Base-by-base conservation (phyloP, 306 rosid species). In the Cicer cuneatum region DNA sequence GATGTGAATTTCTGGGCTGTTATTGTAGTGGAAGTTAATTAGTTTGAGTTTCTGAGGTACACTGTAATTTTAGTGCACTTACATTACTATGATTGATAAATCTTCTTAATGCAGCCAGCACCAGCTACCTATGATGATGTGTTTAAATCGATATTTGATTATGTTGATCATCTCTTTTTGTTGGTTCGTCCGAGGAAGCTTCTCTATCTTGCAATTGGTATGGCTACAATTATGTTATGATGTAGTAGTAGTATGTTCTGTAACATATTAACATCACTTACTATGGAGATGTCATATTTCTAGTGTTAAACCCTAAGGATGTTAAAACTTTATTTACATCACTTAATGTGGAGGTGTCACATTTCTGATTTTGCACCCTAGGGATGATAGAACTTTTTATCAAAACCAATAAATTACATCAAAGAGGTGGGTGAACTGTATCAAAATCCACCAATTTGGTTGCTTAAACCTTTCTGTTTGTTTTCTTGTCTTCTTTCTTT, bases 161-260 rank as follows among this genome's bases (percentile, higher is more conserved):
- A 94, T 79, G 81, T 90, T 63, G 98, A 94, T 53, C 97, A 94
- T 87, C 84, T 94, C 21, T 90, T 88, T 85, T 70, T 86, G 21
- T 80, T 94, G 88, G 96, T 94, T 85, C 94, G 98, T 38, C 98
- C 98, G 4, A 88, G 98, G 86, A 94, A 86, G 89, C 92, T 94
- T 83, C 90, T 94, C 38, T 94, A 77, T 86, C 81, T 94, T 82
- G 97, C 98, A 79, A 88, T 90, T 42, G 97, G 98, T 94, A 82
- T 75, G 57, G 10, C 0, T 42, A 38, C 4, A 11, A 37, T 35
- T 60, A 37, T 35, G 13, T 12, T 16, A 2, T 15, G 29, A 15
- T 21, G 39, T 56, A 56, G 3, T 21, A 10, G 29, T n/a, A 8
- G 47, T 60, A 49, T 40, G 45, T 57, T 58, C 52, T 52, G 57